These are phyloP conservation scores for Claviceps arundinis DNA, from an alignment of 2,329 filamentous ascomycete species.

Conservation along the genomic window DNA sequence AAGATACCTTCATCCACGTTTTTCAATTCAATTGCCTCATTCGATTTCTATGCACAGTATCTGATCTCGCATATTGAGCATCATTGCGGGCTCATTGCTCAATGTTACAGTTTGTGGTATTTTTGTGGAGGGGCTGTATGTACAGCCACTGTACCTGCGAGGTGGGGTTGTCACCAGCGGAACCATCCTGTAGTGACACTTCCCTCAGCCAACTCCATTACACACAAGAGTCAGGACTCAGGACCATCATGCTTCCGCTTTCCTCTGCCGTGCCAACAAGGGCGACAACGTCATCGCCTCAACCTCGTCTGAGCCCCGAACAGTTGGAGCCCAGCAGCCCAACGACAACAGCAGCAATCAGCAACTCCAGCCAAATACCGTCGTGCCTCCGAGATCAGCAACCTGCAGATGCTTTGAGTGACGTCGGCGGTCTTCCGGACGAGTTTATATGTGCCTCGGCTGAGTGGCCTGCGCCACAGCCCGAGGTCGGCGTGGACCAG, in stretches of 20 bases:
- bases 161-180: neutral
- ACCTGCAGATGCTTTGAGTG: conserved; percentile 4
- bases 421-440: conserved; percentile 11
- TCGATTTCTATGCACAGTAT: no score
- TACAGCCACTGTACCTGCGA: no score
- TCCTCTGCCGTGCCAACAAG: neutral
- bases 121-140: no score
- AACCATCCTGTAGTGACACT: neutral
- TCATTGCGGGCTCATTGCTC: no score
- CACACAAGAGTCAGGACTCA: neutral
- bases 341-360: neutral
- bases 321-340: neutral
- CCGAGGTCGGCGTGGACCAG: neutral
- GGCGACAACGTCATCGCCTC: neutral
- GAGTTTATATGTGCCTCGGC: conserved; percentile 2
- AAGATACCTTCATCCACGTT: no score
- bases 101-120: no score
- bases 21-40: no score
- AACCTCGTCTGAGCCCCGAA: neutral
- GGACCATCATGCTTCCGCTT: neutral
- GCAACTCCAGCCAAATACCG: neutral
- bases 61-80: no score
- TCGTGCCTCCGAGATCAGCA: neutral
- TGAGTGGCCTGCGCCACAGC: neutral
- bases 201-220: neutral